Percentiles rank a stretch among this genome's conserved stretches.
These are phyloP conservation scores for Exophiala aquamarina DNA, from an alignment of 2,329 filamentous ascomycete genomes.

Conservation along the genomic window DNA sequence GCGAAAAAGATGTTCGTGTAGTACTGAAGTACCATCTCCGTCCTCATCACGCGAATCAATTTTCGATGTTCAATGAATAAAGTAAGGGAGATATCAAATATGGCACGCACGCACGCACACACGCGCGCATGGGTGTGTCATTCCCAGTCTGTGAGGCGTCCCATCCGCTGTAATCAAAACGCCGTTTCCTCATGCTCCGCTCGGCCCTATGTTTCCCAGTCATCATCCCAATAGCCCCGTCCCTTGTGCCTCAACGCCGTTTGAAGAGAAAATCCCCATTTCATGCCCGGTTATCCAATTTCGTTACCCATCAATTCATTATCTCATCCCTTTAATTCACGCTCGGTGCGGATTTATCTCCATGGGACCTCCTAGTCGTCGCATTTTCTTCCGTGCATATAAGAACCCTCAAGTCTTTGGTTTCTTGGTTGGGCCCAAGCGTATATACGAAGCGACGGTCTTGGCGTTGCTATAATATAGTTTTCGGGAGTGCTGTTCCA, in stretches of 20 bases:
- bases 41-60: too few species aligned
- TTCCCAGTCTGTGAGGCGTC: too few species aligned
- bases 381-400: background rate
- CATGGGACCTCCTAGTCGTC: background rate
- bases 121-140: too few species aligned
- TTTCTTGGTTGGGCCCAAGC: background rate
- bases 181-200: too few species aligned
- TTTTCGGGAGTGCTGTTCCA: background rate
- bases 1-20: too few species aligned
- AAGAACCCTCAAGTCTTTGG: background rate
- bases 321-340: background rate
- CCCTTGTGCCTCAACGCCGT: background rate
- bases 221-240: too few species aligned
- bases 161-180: too few species aligned
- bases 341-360: background rate
- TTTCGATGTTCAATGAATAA: too few species aligned
- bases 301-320: constrained; percentile 3
- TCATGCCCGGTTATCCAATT: background rate
- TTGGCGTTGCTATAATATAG: background rate
- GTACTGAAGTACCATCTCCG: too few species aligned
- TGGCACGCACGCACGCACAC: too few species aligned
- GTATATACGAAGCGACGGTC: background rate
- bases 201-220: too few species aligned
- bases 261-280: background rate
- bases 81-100: too few species aligned